Conservation (phyloP, 2,329 filamentous ascomycete genomes). For the Botryotinia narcissicola region DNA sequence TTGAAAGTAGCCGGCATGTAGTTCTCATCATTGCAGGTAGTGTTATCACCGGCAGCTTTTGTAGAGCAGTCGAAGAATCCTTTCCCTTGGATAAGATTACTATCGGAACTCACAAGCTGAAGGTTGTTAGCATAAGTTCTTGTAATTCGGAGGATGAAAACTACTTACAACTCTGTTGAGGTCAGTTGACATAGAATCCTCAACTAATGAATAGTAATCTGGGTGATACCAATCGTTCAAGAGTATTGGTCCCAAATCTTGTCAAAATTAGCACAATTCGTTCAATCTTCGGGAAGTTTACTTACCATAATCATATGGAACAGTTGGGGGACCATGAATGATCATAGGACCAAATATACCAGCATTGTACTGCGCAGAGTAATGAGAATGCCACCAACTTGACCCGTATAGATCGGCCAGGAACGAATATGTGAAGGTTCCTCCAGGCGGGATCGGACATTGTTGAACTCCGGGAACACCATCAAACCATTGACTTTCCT, state of each 20-base stretch:
- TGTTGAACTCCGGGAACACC: conserved; percentile 52
- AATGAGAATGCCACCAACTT: conserved; percentile 61
- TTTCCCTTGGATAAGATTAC: conserved; percentile 36
- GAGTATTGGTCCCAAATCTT: conserved; percentile 52
- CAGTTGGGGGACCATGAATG: conserved; percentile 57
- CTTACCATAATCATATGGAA: conserved; percentile 54
- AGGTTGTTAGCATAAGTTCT: not conserved
- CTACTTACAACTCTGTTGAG: conserved; percentile 5
- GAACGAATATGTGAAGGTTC: conserved; percentile 35
- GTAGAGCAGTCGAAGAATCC: conserved; percentile 29
- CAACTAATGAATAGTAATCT: conserved; percentile 47
- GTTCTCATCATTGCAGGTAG: conserved; percentile 25
- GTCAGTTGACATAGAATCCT: conserved; percentile 40
- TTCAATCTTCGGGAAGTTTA: not conserved
- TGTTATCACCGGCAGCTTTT: conserved; percentile 10
- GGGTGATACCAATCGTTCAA: conserved; percentile 42
- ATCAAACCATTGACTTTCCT: conserved; percentile 38
- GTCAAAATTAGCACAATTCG: not conserved
- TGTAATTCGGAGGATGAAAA: not conserved
- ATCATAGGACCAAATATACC: conserved; percentile 60
- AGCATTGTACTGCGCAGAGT: conserved; percentile 48
- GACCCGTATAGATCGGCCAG: conserved; percentile 15
- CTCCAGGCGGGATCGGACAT: conserved; percentile 59
- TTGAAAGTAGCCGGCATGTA: conserved; percentile 34
- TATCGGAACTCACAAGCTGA: conserved; percentile 31